These are phyloP conservation scores for Irpex rosettiformis DNA, from an alignment of 1,284 basidiomycete genomes.

Conservation along the genomic window DNA sequence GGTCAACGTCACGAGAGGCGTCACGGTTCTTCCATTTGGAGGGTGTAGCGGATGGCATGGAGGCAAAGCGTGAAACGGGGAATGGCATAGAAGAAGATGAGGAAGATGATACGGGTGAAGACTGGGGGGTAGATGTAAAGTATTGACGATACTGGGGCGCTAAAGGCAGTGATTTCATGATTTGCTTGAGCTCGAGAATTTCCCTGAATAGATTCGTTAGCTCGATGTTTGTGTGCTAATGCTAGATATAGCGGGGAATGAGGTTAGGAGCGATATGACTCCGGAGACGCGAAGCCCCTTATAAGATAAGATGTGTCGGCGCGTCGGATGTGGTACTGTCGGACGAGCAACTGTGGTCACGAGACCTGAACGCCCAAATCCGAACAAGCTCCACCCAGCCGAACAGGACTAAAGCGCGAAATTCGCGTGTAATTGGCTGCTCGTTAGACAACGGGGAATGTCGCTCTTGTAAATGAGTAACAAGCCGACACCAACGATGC, in stretches of 20 bases:
- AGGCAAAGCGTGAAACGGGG: conserved; percentile 27
- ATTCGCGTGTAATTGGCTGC: not conserved
- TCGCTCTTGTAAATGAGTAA: not conserved
- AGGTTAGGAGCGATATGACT: not conserved
- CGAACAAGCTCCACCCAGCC: not conserved
- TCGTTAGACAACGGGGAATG: not conserved
- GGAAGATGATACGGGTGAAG: conserved; percentile 12
- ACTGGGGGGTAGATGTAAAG: conserved; percentile 22
- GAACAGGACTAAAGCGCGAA: not conserved
- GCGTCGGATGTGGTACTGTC: not conserved
- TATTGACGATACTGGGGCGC: conserved; percentile 26
- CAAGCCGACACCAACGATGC: not conserved
- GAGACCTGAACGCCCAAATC: not conserved
- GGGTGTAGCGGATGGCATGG: conserved; percentile 24
- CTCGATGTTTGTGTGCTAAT: not conserved
- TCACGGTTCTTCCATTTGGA: conserved; percentile 30
- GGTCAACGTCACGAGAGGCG: conserved; percentile 20
- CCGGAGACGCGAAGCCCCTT: not conserved
- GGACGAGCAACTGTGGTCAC: not conserved
- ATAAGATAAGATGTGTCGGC: not conserved
- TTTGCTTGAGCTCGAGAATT: conserved; percentile 36
- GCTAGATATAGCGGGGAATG: not conserved
- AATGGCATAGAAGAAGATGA: conserved; percentile 16
- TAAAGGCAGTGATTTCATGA: conserved; percentile 32
- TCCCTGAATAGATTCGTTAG: conserved; percentile 25